These are phyloP conservation scores for Laburnicola sp. DNA, from an alignment of 2,329 filamentous ascomycete species.

Conservation along the genomic window DNA sequence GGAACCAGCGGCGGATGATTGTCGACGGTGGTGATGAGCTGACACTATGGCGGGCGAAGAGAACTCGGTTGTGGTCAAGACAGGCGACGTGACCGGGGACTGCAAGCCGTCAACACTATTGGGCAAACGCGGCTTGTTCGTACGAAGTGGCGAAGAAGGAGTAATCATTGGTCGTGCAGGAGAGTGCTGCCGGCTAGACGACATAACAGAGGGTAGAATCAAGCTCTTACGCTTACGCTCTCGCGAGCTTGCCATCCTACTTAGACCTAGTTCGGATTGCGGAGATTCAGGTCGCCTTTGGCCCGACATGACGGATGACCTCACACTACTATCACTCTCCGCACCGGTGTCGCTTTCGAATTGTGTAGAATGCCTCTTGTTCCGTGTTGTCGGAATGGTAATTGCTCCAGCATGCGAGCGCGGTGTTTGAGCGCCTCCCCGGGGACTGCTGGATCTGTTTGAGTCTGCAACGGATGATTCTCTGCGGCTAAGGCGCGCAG, in stretches of 20 bases:
- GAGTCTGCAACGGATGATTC: conserved; percentile 70
- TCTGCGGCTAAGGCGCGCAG: conserved; percentile 51
- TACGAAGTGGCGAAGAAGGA: conserved; percentile 83
- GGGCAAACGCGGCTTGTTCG: conserved; percentile 75
- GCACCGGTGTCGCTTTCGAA: conserved; percentile 82
- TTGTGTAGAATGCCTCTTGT: conserved; percentile 75
- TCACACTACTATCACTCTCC: conserved; percentile 84
- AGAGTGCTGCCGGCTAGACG: conserved; percentile 81
- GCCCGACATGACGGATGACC: conserved; percentile 75
- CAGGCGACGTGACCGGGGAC: conserved; percentile 88
- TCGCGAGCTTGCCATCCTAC: conserved; percentile 74
- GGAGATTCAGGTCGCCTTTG: conserved; percentile 83
- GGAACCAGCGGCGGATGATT: conserved; percentile 88
- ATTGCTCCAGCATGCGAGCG: conserved; percentile 71
- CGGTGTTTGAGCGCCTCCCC: conserved; percentile 80
- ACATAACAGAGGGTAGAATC: conserved; percentile 73
- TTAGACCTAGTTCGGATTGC: conserved; percentile 79
- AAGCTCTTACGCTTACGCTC: conserved; percentile 87
- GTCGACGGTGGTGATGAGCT: conserved; percentile 75
- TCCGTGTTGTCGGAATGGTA: conserved; percentile 62
- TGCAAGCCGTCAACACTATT: conserved; percentile 66
- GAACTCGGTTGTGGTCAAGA: conserved; percentile 81
- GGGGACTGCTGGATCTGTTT: conserved; percentile 84
- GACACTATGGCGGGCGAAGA: conserved; percentile 67
- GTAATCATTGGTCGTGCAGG: conserved; percentile 74